These are phyloP conservation scores for Zymoseptoria brevis DNA, from an alignment of 2,329 filamentous ascomycete genomes.

Conservation along the genomic window DNA sequence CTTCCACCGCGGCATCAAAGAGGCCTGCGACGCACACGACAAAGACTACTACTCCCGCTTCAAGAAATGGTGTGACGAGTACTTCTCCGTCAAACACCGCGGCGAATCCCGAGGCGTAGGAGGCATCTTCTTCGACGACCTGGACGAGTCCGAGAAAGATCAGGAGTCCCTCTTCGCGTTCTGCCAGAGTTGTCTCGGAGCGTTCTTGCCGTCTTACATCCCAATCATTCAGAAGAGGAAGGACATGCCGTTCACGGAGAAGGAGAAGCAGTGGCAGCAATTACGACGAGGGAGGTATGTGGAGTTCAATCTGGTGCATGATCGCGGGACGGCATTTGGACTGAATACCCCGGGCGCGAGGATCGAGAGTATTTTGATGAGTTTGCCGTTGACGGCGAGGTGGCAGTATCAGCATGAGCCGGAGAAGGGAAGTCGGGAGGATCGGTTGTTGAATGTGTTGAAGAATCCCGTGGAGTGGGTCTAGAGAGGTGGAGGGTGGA, in stretches of 20 bases:
- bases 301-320: constrained; percentile 96
- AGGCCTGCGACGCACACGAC: constrained; percentile 88
- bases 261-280: constrained; percentile 95
- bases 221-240: constrained; percentile 84
- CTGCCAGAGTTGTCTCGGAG: constrained; percentile 71
- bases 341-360: constrained; percentile 84
- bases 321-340: constrained; percentile 89
- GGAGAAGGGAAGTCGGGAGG: constrained; percentile 66
- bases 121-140: constrained; percentile 97
- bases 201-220: constrained; percentile 84
- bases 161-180: constrained; percentile 87
- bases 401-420: constrained; percentile 96
- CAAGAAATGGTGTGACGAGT: constrained; percentile 97
- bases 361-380: constrained; percentile 97
- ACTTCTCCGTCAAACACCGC: constrained; percentile 91
- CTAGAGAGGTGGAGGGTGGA: constrained; percentile 18
- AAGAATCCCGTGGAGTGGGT: constrained; percentile 57
- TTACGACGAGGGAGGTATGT: constrained; percentile 90
- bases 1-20: constrained; percentile 90
- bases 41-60: constrained; percentile 86
- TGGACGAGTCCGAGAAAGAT: constrained; percentile 79
- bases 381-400: constrained; percentile 79
- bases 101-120: constrained; percentile 80
- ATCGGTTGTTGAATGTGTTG: constrained; percentile 66
- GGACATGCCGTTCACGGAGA: constrained; percentile 79